Evolutionary conservation across 371 early-diverging fungal species (phyloP), one percentile per base, ranked within the genome.

Genomic region (Syncephalastrum sp.): DNA sequence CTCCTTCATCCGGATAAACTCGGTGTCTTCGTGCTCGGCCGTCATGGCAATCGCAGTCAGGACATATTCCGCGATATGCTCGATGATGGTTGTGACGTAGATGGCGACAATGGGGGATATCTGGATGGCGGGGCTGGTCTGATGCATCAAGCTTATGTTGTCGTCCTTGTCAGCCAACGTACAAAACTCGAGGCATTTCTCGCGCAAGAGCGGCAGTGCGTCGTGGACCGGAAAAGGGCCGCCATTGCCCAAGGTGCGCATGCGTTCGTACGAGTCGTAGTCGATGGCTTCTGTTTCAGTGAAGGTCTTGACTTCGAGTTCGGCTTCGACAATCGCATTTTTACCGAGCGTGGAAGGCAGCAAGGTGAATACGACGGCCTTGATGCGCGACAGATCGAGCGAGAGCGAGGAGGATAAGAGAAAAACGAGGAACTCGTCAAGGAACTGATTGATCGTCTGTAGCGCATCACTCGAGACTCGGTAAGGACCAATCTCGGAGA

Each of bases 261-360:
- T 75, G 15, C 61, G 64, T 53, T 79, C 80, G 54, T 79, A 76
- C 5, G 66, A 44, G 6, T 74, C 76, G 47, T 72, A 79, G 42
- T 79, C 75, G 43, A 71, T 79, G 42, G 61, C 72, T 65, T 77
- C 84, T 24, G 80, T 81, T 47, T 86, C 86, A 0, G 82, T 74
- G 57, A 82, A 84, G 3, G 80, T 81, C 56, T 86, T 86, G 15
- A 84, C 81, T 56, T 86, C 86, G 7, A 86, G 62, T 51, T 86
- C 86, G 6, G 86, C 84, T 61, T 86, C 86, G n/a, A 83, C 82
- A 56, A 86, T 81, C 10, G 86, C 83, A 60, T 84, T 83, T 60
- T 84, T 86, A 8, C 86, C 86, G 1, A 86, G 68, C 10, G 75
- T 77, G 3, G 83, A 80, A 1, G 86, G 84, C 41, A 86, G 59